Base-by-base conservation (phyloP, 2,329 filamentous ascomycete genomes). In the Exserohilum turcica region DNA sequence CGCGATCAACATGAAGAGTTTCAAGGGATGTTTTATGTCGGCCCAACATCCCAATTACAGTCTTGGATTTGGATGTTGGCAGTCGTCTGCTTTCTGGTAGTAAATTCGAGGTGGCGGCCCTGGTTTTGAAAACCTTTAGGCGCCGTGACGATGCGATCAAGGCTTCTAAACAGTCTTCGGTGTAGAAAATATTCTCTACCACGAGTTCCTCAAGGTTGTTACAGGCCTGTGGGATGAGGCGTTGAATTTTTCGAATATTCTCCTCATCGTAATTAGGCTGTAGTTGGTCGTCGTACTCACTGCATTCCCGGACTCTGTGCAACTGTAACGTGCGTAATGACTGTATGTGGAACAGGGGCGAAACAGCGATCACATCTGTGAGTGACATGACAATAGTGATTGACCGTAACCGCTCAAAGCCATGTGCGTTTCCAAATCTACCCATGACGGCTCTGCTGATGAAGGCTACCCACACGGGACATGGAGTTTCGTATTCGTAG, bases 291-390 rank as follows among this genome's bases (percentile, higher is more conserved):
- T 31, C 13, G 12, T 16, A 6, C 36, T 9, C 8, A 10, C 31
- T 16, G 18, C 16, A 51, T 15, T 60, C 56, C 12, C 45, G 18
- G 15, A 66, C 16, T 7, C 48, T 57, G 24, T 47, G 44, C 5
- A 70, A 16, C 3, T 47, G 27, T 3, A 72, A 48, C 28, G 43
- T 56, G 15, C 56, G 57, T 28, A 72, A 48, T 3, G 66, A 63
- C 4, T 54, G 58, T 8, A 69, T 33, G 6, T 52, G 61, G 24
- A 71, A 64, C 2, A 70, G n/a, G 6, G 66, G 66, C 6, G 52
- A 48, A 8, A 71, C 28, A 15, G 61, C 48, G 15, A 40, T 51
- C 35, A 67, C 38, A 2, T 35, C 52, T 10, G 58, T 19, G 8
- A 47, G 16, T 15, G 35, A 28, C 31, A 48, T 43, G 19, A 64